Base-by-base conservation (phyloP, 768 basidiomycete genomes). In the Podaxis sp. region DNA sequence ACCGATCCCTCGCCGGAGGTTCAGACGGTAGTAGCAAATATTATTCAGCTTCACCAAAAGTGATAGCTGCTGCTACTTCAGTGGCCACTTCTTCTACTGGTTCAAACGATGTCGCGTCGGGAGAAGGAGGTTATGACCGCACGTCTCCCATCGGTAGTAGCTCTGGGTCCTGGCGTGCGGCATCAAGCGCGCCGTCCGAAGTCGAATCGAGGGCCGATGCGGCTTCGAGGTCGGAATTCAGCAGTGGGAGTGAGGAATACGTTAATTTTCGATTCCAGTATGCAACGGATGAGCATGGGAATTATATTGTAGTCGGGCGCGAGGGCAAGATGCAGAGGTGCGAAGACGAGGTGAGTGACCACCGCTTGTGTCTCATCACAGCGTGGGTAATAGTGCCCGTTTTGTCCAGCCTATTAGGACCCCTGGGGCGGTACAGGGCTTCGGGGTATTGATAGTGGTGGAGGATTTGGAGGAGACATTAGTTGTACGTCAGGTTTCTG, bases 381-480 rank as follows among this genome's bases (percentile, higher is more conserved):
- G 13, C 19, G 27, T 24, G 53, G 19, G 36, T 61, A 17, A 67
- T 66, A 15, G 36, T 57, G 24, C 47, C 41, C 4, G 25, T 33
- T 24, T 38, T 53, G 40, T 49, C 6, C 58, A 90, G 87, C 93
- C 92, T 0, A 94, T 94, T 53, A 84, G 87, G 0, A 86, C 88
- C 0, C 93, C 91, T 12, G 92, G 92, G 2, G 87, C 91, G 1
- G 82, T 93, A 1, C 93, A 94, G 75, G 87, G 85, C 0, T 94
- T 89, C 68, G 92, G 91, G n/a, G 87, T 93, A 0, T 79, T 93
- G 3, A 82, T 94, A 55, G 89, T 82, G 1, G 74, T 93, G 0
- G 85, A 89, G 63, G 85, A 90, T 66, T 71, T 81, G 17, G 76
- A 81, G 7, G 84, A 88, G 24, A 74, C 77, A 2, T 73, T 93